phyloP scores from a whole-genome alignment of 1,139 yeast species.

The Petasospora rhodanensis region DNA sequence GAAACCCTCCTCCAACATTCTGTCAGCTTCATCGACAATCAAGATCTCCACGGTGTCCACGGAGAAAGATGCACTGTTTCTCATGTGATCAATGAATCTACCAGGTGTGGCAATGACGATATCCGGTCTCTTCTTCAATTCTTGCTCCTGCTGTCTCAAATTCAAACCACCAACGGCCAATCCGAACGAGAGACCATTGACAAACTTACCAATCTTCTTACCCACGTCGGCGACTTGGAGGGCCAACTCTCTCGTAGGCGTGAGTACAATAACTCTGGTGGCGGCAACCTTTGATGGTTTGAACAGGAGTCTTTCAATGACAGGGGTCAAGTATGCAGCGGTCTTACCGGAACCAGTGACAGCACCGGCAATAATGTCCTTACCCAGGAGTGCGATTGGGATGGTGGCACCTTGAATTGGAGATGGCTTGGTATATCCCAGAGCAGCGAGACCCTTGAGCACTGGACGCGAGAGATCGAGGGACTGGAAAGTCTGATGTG shows the following conservation, averaged over 20 bases:
- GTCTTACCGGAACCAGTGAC: constrained; percentile 99
- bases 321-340: constrained; percentile 96
- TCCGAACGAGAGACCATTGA: constrained; percentile 74
- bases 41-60: constrained; percentile 89
- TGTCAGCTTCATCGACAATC: constrained; percentile 96
- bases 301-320: constrained; percentile 83
- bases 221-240: constrained; percentile 96
- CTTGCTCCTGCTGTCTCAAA: constrained; percentile 91
- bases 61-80: constrained; percentile 90
- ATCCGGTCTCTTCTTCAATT: constrained; percentile 87
- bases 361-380: constrained; percentile 98
- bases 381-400: constrained; percentile 89
- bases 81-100: constrained; percentile 91
- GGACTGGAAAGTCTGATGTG: constrained; percentile 66
- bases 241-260: constrained; percentile 98
- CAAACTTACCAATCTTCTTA: constrained; percentile 72
- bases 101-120: constrained; percentile 96
- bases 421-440: constrained; percentile 83
- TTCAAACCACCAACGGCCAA: constrained; percentile 98
- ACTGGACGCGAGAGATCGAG: constrained; percentile 87
- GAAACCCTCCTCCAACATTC: constrained; percentile 99
- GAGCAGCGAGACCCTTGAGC: constrained; percentile 69
- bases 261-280: constrained; percentile 81
- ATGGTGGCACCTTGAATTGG: constrained; percentile 93
- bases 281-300: constrained; percentile 83